Conservation (phyloP, 1,284 basidiomycete genomes). For the Sanghuangporus baumii region DNA sequence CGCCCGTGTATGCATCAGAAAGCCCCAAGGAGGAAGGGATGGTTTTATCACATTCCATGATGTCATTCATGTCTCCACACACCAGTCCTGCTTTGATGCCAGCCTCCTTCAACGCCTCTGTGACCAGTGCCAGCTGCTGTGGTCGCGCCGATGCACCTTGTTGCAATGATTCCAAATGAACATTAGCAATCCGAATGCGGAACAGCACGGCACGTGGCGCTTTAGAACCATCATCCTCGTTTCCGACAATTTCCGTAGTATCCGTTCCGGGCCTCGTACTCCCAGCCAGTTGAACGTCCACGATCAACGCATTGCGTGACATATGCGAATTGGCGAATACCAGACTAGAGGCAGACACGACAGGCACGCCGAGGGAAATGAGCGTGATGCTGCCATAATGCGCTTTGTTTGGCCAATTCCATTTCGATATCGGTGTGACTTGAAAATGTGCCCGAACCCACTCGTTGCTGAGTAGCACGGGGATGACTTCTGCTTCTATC, state of each 20-base stretch:
- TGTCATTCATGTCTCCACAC: constrained; percentile 67
- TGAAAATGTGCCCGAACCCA: constrained; percentile 60
- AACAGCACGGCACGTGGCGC: constrained; percentile 35
- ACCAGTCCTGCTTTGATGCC: constrained; percentile 52
- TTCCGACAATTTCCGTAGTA: neutral
- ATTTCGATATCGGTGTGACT: constrained; percentile 44
- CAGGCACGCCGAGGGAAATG: constrained; percentile 47
- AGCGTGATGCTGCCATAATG: constrained; percentile 61
- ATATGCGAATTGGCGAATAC: constrained; percentile 45
- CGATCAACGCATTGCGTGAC: constrained; percentile 49
- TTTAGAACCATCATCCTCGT: neutral
- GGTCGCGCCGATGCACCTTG: constrained; percentile 39
- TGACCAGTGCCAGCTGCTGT: constrained; percentile 47
- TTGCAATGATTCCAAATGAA: constrained; percentile 60
- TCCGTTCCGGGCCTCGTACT: constrained; percentile 16
- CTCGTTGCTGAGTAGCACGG: constrained; percentile 40
- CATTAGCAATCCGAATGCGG: constrained; percentile 59
- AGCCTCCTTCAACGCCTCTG: constrained; percentile 39
- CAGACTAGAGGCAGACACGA: constrained; percentile 39
- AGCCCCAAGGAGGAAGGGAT: constrained; percentile 42
- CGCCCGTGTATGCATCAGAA: constrained; percentile 43
- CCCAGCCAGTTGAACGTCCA: constrained; percentile 35
- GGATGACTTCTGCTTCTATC: constrained; percentile 40
- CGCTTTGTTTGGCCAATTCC: constrained; percentile 45
- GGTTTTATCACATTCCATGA: constrained; percentile 38